These are phyloP conservation scores for Ophiostoma tasmaniense DNA, from an alignment of 2,329 filamentous ascomycete genomes.

Conservation along the genomic window DNA sequence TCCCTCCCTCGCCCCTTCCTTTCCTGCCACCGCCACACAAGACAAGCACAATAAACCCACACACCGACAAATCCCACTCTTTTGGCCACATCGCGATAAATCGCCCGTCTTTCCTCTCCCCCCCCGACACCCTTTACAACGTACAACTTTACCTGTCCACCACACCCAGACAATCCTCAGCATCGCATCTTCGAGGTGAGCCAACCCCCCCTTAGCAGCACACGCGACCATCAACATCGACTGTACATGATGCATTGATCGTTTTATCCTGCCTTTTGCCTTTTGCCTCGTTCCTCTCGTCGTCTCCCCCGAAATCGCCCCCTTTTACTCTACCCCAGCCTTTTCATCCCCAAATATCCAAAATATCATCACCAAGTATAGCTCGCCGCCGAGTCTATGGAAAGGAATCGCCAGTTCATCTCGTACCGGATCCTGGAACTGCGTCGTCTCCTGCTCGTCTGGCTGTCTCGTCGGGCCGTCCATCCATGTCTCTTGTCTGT, in stretches of 20 bases:
- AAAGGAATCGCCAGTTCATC: not conserved
- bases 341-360: not conserved
- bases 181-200: constrained; percentile 10
- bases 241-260: not conserved
- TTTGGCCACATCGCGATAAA: constrained; percentile 24
- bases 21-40: constrained; percentile 9
- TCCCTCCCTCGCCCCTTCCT: constrained; percentile 14
- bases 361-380: not conserved
- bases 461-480: not conserved
- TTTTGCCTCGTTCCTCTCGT: not conserved
- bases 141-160: constrained; percentile 11
- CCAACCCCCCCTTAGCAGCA: not conserved
- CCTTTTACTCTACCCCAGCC: constrained; percentile 8
- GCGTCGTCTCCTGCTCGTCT: not conserved
- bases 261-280: not conserved
- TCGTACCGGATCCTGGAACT: not conserved
- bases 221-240: not conserved
- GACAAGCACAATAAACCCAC: constrained; percentile 11
- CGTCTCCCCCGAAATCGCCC: constrained; percentile 6
- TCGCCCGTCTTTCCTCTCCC: constrained; percentile 15
- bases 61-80: constrained; percentile 23
- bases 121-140: constrained; percentile 13
- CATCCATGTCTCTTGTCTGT: not conserved
- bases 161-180: constrained; percentile 1
- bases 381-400: not conserved